Conservation (phyloP, 495 filamentous ascomycete species). For the Podospora pseudocomata region DNA sequence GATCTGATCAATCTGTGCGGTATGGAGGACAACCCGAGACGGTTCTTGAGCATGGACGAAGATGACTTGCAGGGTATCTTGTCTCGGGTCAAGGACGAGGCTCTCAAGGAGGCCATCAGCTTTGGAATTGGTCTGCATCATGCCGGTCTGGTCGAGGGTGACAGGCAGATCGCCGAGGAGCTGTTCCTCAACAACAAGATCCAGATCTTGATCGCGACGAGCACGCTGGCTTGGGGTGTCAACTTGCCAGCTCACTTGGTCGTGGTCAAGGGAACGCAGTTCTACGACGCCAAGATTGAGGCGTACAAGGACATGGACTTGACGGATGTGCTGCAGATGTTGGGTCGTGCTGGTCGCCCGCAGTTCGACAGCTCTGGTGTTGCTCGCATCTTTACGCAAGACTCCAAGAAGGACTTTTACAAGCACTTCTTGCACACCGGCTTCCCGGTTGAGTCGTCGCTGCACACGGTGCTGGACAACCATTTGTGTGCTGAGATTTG, state of each 20-base stretch:
- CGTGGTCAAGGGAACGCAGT: constrained; percentile 97
- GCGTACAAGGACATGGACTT: constrained; percentile 99
- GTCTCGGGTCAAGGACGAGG: constrained; percentile 82
- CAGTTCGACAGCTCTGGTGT: constrained; percentile 96
- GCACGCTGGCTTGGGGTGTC: constrained; percentile 96
- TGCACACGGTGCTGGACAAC: constrained; percentile 96
- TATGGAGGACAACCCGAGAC: constrained; percentile 94
- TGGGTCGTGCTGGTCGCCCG: constrained; percentile 90
- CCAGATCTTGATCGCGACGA: constrained; percentile 93
- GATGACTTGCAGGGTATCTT: constrained; percentile 87
- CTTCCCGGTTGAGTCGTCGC: constrained; percentile 92
- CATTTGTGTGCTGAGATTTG: constrained; percentile 95
- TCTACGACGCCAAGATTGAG: constrained; percentile 96
- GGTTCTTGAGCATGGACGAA: constrained; percentile 90
- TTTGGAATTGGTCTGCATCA: constrained; percentile 98
- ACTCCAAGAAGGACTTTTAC: constrained; percentile 98
- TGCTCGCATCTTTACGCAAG: constrained; percentile 94
- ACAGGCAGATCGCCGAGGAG: constrained; percentile 86
- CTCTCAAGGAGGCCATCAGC: constrained; percentile 81
- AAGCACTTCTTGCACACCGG: constrained; percentile 99
- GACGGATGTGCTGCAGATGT: constrained; percentile 97
- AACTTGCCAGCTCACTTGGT: constrained; percentile 97
- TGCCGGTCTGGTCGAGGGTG: constrained; percentile 91
- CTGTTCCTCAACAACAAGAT: constrained; percentile 98
- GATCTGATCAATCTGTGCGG: constrained; percentile 96